These are phyloP conservation scores for Penicillium simplicissimum DNA, from an alignment of 495 filamentous ascomycete genomes.

Conservation along the genomic window DNA sequence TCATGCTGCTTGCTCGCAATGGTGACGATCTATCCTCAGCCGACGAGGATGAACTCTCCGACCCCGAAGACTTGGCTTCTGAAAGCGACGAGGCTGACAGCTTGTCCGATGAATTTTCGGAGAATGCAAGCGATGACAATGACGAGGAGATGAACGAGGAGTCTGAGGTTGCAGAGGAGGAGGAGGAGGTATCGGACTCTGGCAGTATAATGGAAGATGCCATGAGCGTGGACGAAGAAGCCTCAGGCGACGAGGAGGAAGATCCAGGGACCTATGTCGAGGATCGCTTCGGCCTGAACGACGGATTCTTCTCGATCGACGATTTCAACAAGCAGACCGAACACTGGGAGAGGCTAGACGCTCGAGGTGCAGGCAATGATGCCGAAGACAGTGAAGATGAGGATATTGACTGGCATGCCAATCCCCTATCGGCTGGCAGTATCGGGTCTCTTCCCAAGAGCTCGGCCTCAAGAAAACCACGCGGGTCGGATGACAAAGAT, in stretches of 20 bases:
- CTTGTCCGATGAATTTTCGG: constrained; percentile 43
- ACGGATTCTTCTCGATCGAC: constrained; percentile 97
- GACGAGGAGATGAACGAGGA: constrained; percentile 31
- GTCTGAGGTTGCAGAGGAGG: constrained; percentile 11
- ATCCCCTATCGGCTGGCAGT: constrained; percentile 35
- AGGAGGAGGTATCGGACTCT: constrained; percentile 18
- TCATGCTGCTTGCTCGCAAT: constrained; percentile 24
- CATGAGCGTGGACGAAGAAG: constrained; percentile 25
- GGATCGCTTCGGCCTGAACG: constrained; percentile 74
- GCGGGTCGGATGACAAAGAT: constrained; percentile 30
- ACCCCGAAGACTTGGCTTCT: constrained; percentile 38
- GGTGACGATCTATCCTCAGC: constrained; percentile 16
- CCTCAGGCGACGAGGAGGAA: constrained; percentile 16
- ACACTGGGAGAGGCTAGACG: constrained; percentile 80
- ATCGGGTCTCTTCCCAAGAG: not conserved
- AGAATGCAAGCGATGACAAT: constrained; percentile 35
- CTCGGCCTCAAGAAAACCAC: constrained; percentile 15
- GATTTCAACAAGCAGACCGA: constrained; percentile 95
- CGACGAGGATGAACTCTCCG: constrained; percentile 18
- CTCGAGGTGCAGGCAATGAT: constrained; percentile 60
- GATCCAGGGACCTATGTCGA: constrained; percentile 52
- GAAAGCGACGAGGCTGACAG: constrained; percentile 35
- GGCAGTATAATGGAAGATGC: constrained; percentile 23
- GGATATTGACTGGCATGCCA: constrained; percentile 82
- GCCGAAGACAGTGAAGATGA: constrained; percentile 67